These are phyloP conservation scores for Achaetomiella virescens DNA, from an alignment of 495 filamentous ascomycete genomes.

Conservation along the genomic window DNA sequence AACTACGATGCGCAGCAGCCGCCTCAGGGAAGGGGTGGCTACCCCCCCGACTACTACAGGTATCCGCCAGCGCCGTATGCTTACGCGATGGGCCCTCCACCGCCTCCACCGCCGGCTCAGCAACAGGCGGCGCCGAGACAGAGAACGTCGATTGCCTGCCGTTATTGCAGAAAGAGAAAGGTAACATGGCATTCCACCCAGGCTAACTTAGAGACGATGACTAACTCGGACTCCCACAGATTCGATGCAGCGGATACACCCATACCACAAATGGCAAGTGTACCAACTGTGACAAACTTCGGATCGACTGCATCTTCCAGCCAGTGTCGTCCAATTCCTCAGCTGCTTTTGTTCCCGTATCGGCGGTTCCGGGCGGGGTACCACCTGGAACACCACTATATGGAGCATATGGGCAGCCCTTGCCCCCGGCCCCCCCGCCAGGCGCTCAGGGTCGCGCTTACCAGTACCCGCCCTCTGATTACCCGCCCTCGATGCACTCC, in stretches of 20 bases:
- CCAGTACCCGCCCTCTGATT: slow-evolving; percentile 17
- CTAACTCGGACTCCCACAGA: slow-evolving; percentile 28
- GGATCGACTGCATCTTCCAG: slow-evolving; percentile 48
- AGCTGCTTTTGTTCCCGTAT: slow-evolving; percentile 45
- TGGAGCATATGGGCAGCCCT: slow-evolving; percentile 46
- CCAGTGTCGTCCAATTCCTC: slow-evolving; percentile 43
- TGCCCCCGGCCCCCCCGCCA: slow-evolving; percentile 23
- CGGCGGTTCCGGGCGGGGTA: slow-evolving; percentile 40
- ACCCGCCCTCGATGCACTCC: slow-evolving; percentile 22
- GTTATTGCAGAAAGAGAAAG: slow-evolving; percentile 47
- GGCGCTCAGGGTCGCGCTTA: slow-evolving; percentile 12
- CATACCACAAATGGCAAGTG: slow-evolving; percentile 46
- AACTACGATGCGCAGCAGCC: slow-evolving; percentile 20
- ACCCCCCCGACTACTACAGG: slow-evolving; percentile 23
- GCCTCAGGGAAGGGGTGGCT: slow-evolving; percentile 11
- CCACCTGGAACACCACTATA: slow-evolving; percentile 45
- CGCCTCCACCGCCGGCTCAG: slow-evolving; percentile 19
- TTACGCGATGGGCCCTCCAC: slow-evolving; percentile 18
- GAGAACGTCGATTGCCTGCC: slow-evolving; percentile 47
- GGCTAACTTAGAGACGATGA: not conserved
- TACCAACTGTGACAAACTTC: slow-evolving; percentile 46
- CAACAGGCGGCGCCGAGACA: slow-evolving; percentile 43
- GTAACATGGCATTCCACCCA: slow-evolving; percentile 16
- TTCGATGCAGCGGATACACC: slow-evolving; percentile 49
- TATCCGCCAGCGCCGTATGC: slow-evolving; percentile 12